Evolutionary conservation across 768 basidiomycete species (phyloP).

Genomic region (Daedalea quercina): DNA sequence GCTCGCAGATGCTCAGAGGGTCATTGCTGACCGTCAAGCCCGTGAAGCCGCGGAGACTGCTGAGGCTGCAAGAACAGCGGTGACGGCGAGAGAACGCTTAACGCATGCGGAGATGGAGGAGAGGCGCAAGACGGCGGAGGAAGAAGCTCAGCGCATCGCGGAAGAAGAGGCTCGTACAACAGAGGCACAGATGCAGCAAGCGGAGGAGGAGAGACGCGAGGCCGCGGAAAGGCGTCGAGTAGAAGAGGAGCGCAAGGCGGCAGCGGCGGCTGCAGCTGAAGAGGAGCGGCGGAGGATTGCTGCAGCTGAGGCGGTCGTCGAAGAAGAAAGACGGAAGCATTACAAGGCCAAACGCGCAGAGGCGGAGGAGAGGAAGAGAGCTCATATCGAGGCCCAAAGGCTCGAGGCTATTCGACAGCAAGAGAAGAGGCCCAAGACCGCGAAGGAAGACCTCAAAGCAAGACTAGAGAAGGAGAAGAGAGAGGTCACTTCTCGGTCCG

Average conservation of each 20-base stretch:
- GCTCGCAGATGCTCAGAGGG: neutral
- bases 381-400: neutral
- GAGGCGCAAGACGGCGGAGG: neutral
- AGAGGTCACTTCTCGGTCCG: neutral
- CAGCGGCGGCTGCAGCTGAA: conserved; percentile 2
- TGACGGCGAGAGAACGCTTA: neutral
- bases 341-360: neutral
- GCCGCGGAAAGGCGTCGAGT: neutral
- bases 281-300: neutral
- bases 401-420: neutral
- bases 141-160: neutral
- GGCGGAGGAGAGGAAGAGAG: neutral
- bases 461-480: conserved; percentile 7
- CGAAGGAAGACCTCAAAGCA: neutral
- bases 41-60: conserved; percentile 1
- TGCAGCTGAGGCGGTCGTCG: neutral
- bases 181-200: neutral
- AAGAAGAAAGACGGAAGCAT: neutral
- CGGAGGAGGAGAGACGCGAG: conserved; percentile 1
- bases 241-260: neutral
- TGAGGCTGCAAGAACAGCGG: neutral
- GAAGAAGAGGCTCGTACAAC: neutral
- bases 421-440: neutral
- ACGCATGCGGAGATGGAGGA: neutral
- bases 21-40: neutral